Percentiles rank a stretch among this genome's conserved stretches.
Conservation (phyloP, 495 filamentous ascomycete species). For the Cercophora sp. region DNA sequence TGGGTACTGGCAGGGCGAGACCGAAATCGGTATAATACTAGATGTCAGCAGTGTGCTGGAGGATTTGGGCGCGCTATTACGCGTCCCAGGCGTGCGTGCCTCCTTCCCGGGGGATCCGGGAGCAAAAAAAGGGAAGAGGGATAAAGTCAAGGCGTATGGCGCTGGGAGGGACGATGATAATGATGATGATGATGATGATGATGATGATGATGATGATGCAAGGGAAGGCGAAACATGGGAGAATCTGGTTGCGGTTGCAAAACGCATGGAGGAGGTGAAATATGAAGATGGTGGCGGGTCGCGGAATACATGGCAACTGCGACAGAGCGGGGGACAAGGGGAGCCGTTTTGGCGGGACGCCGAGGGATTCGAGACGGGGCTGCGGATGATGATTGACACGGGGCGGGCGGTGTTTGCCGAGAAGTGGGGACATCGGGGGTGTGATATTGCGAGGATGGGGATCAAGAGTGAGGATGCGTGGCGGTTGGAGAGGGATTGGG, state of each 20-base stretch:
- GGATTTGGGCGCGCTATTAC: constrained; percentile 45
- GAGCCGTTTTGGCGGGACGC: constrained; percentile 56
- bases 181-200: constrained; percentile 19
- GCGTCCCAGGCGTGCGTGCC: constrained; percentile 26
- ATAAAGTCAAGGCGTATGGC: no score
- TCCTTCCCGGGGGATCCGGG: constrained; percentile 28
- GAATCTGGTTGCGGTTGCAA: constrained; percentile 29
- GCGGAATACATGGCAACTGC: constrained; percentile 51
- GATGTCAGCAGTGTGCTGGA: constrained; percentile 47
- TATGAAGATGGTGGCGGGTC: constrained; percentile 21
- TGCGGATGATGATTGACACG: constrained; percentile 9
- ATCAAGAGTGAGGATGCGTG: constrained; percentile 34
- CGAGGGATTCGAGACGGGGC: constrained; percentile 12
- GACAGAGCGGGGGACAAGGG: constrained; percentile 51
- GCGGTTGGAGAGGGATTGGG: constrained; percentile 36
- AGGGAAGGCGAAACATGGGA: constrained; percentile 34
- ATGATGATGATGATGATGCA: constrained; percentile 15
- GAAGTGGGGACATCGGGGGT: constrained; percentile 16
- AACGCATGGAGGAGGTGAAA: constrained; percentile 35
- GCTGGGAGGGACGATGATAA: no score
- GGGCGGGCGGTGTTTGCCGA: constrained; percentile 11
- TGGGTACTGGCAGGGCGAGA: constrained; percentile 45
- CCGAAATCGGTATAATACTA: constrained; percentile 42
- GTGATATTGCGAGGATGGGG: constrained; percentile 22
- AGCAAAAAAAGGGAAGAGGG: no score